Conservation (phyloP, 2,329 filamentous ascomycete species). For the Fusarium odoratissimum region DNA sequence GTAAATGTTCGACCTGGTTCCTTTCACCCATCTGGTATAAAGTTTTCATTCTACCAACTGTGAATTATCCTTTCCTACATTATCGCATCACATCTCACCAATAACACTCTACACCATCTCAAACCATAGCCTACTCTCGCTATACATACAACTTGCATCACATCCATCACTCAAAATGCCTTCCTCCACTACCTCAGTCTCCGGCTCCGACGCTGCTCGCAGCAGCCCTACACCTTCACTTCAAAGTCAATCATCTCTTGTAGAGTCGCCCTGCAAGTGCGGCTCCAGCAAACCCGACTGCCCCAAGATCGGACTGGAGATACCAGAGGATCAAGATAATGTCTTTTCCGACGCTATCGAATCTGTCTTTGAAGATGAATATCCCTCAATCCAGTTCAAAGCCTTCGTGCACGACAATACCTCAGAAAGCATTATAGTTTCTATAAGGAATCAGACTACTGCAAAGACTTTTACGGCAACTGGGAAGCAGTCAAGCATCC, state of each 20-base stretch:
- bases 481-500: not conserved
- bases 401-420: not conserved
- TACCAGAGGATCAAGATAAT: not conserved
- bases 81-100: fast-evolving
- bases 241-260: not conserved
- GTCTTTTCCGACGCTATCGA: not conserved
- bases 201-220: fast-evolving
- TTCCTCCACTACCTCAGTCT: fast-evolving
- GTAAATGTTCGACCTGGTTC: too few relatives aligned
- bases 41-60: fast-evolving
- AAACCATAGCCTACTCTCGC: not conserved
- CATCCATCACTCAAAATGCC: not conserved
- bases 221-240: fast-evolving
- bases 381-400: not conserved
- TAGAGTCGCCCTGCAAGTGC: not conserved
- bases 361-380: not conserved
- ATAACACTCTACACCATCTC: fast-evolving
- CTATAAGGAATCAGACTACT: not conserved
- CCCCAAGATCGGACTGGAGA: too few relatives aligned
- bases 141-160: not conserved
- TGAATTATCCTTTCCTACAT: fast-evolving
- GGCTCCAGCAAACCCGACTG: fast-evolving
- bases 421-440: not conserved
- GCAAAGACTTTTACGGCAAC: too few relatives aligned
- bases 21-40: fast-evolving